Conservation (phyloP, 164 flowering plant species). For the Sextonia rubra region DNA sequence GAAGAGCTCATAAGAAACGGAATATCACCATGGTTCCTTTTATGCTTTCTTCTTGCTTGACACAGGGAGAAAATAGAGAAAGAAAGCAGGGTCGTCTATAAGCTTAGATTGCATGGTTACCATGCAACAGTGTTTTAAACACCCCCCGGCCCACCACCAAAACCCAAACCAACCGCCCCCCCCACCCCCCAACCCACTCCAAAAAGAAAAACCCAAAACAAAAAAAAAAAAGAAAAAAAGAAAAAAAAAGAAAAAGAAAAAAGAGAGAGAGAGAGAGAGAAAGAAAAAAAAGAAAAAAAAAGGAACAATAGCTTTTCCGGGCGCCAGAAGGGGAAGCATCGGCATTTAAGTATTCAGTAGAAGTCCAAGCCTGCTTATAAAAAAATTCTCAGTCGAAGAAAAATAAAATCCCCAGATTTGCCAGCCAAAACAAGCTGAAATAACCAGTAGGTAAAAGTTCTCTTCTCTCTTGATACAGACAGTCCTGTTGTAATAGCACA, state of each 20-base stretch:
- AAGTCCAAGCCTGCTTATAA: not conserved
- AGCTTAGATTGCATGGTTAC: not conserved
- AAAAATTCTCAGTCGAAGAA: not conserved
- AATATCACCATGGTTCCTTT: not conserved
- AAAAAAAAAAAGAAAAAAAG: too few relatives aligned
- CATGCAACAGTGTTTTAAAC: too few relatives aligned
- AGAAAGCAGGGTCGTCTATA: not conserved
- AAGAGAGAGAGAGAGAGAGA: too few relatives aligned
- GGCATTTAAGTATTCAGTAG: not conserved
- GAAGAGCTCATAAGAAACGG: not conserved
- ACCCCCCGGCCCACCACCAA: too few relatives aligned
- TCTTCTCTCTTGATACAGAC: too few relatives aligned
- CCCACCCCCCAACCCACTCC: too few relatives aligned
- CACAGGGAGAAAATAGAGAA: not conserved
- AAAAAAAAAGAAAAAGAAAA: too few relatives aligned
- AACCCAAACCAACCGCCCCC: too few relatives aligned
- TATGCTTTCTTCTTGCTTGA: not conserved
- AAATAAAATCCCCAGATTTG: not conserved
- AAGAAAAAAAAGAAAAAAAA: too few relatives aligned
- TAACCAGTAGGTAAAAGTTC: too few relatives aligned
- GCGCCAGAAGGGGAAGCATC: not conserved
- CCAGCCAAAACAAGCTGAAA: not conserved
- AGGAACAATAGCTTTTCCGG: not conserved
- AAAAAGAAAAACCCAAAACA: too few relatives aligned
- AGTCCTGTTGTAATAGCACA: too few relatives aligned